phyloP scores from a whole-genome alignment of 495 filamentous ascomycete genomes.

The Thermochaetoides thermophila region DNA sequence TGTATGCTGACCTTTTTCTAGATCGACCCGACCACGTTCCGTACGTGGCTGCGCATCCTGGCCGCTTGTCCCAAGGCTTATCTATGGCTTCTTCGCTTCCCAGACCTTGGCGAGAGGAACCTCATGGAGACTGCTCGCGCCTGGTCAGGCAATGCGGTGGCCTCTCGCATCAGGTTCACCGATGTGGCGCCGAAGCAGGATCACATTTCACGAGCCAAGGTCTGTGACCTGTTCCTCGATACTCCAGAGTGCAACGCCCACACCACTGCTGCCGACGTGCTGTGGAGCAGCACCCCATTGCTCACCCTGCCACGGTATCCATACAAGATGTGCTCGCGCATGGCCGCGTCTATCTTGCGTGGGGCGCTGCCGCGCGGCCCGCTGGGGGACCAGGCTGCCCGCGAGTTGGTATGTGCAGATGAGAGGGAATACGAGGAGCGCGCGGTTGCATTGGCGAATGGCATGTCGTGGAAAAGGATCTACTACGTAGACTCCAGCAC shows the following conservation, averaged over 20 bases:
- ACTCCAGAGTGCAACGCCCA: slow-evolving; percentile 98
- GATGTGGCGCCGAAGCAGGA: slow-evolving; percentile 92
- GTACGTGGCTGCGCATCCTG: slow-evolving; percentile 90
- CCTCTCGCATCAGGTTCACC: slow-evolving; percentile 87
- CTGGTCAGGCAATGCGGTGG: slow-evolving; percentile 80
- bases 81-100: slow-evolving; percentile 93
- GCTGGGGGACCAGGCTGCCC: slow-evolving; percentile 50
- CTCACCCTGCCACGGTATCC: slow-evolving; percentile 86
- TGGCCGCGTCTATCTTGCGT: slow-evolving; percentile 86
- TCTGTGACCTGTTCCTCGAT: slow-evolving; percentile 91
- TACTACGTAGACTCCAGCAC: neutral
- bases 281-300: slow-evolving; percentile 91
- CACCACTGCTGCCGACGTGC: slow-evolving; percentile 89
- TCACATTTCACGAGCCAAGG: slow-evolving; percentile 82
- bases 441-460: slow-evolving; percentile 57
- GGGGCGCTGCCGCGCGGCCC: slow-evolving; percentile 65
- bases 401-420: slow-evolving; percentile 63
- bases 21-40: slow-evolving; percentile 97
- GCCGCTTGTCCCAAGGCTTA: slow-evolving; percentile 74
- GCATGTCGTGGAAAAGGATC: slow-evolving; percentile 34
- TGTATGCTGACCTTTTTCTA: slow-evolving; percentile 25
- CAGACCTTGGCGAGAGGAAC: slow-evolving; percentile 80
- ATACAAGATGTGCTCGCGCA: slow-evolving; percentile 98
- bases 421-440: slow-evolving; percentile 70
- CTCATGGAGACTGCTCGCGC: slow-evolving; percentile 60